Evolutionary conservation across 306 rosid genomes (phyloP).

Genomic region (Senna siamea): DNA sequence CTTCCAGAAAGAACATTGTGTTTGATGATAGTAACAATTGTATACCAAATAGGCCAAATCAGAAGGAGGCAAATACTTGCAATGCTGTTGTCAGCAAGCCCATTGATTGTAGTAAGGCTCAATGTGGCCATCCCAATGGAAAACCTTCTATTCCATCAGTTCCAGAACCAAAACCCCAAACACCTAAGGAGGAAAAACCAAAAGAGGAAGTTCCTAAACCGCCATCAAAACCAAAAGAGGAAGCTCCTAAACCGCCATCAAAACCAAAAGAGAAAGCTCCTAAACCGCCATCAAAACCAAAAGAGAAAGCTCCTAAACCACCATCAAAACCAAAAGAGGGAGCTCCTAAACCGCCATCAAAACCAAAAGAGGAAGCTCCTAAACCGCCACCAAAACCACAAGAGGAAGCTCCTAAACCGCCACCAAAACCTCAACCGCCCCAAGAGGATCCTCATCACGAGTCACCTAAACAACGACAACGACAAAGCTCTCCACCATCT

Average conservation of each 20-base stretch:
- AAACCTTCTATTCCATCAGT: too few species aligned
- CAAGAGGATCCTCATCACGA: conserved; percentile 6
- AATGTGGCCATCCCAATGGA: conserved; percentile 46
- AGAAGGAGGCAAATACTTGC: conserved; percentile 49
- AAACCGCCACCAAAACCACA: not conserved
- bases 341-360: not conserved
- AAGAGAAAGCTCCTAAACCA: not conserved
- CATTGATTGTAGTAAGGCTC: conserved; percentile 68
- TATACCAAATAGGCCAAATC: conserved; percentile 65
- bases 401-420: not conserved
- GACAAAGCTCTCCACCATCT: conserved; percentile 18
- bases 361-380: not conserved
- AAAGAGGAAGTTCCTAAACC: not conserved
- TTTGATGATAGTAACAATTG: conserved; percentile 61
- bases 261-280: not conserved
- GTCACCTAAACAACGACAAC: not conserved
- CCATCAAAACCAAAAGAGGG: not conserved
- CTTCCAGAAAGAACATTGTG: conserved; percentile 22
- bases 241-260: not conserved
- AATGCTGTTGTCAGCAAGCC: conserved; percentile 55
- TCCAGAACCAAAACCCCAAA: not conserved
- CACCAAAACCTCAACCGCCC: not conserved
- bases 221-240: not conserved
- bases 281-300: not conserved
- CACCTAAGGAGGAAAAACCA: not conserved